phyloP scores from a whole-genome alignment of 306 rosid genomes.

The Dalbergia cultrata region DNA sequence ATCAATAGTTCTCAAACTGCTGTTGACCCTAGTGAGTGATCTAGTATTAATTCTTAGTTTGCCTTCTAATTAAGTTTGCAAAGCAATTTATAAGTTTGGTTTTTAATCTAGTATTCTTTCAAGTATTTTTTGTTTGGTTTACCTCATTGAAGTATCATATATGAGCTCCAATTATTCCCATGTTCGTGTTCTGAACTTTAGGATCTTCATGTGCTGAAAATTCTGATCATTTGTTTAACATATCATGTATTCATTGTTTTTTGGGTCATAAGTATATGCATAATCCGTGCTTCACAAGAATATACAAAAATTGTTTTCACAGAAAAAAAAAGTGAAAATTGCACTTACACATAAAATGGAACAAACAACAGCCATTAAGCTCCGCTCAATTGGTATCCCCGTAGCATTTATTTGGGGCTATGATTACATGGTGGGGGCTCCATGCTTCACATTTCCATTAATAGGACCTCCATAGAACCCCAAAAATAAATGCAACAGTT shows the following conservation, averaged over 20 bases:
- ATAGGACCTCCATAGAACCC: too few species aligned
- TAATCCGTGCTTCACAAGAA: background rate
- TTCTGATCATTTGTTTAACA: background rate
- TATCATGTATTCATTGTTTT: conserved; percentile 7
- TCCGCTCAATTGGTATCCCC: too few species aligned
- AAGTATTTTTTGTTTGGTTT: too few species aligned
- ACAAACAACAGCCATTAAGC: background rate
- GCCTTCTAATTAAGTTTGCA: background rate
- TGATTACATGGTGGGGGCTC: too few species aligned
- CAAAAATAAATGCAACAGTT: too few species aligned
- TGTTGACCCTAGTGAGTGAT: conserved; percentile 82
- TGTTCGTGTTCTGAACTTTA: background rate
- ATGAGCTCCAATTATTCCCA: background rate
- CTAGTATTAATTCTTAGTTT: background rate
- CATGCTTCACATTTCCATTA: too few species aligned
- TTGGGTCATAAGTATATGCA: background rate
- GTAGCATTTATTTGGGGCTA: too few species aligned
- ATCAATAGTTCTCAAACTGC: conserved; percentile 55
- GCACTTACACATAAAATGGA: background rate
- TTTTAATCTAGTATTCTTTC: too few species aligned
- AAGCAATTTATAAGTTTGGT: too few species aligned
- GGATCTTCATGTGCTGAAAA: background rate
- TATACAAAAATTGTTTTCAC: background rate
- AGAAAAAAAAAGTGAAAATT: background rate
- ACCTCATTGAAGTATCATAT: background rate